Evolutionary conservation across 257 asterid species (phyloP).

Genomic region (Apocynum venetum): DNA sequence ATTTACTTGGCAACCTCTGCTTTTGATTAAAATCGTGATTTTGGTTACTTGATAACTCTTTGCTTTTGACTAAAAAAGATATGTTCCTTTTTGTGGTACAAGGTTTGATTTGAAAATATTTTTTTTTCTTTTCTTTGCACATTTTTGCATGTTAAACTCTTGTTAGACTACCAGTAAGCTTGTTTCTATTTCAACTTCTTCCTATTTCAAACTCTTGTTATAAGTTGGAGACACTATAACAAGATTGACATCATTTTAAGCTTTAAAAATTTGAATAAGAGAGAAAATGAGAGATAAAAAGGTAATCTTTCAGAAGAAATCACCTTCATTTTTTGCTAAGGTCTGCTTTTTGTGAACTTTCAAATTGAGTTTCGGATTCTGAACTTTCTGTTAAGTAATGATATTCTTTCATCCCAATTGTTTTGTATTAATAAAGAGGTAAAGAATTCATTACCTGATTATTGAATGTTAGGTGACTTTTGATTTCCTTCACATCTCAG

Average conservation of each 20-base stretch:
- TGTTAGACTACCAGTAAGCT: neutral
- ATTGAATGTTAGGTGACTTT: neutral
- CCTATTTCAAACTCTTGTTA: neutral
- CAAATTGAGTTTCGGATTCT: too few species aligned
- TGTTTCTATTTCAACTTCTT: neutral
- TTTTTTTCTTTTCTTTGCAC: neutral
- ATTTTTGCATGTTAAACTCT: neutral
- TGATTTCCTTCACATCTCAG: constrained; percentile 34
- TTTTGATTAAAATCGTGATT: neutral
- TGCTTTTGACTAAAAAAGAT: neutral
- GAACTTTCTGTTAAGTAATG: neutral
- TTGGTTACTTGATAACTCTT: neutral
- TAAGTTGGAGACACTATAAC: neutral
- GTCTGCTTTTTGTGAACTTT: neutral
- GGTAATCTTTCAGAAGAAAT: neutral
- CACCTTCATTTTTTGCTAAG: neutral
- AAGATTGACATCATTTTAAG: too few species aligned
- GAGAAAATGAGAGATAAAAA: neutral
- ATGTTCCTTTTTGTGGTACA: neutral
- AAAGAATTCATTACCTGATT: neutral
- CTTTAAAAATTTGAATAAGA: neutral
- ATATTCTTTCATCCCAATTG: neutral
- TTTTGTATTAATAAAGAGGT: neutral
- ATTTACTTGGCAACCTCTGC: neutral
- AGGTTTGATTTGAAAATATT: neutral